Base-by-base conservation (phyloP, 1,284 basidiomycete genomes). In the Heterobasidion irregulare region DNA sequence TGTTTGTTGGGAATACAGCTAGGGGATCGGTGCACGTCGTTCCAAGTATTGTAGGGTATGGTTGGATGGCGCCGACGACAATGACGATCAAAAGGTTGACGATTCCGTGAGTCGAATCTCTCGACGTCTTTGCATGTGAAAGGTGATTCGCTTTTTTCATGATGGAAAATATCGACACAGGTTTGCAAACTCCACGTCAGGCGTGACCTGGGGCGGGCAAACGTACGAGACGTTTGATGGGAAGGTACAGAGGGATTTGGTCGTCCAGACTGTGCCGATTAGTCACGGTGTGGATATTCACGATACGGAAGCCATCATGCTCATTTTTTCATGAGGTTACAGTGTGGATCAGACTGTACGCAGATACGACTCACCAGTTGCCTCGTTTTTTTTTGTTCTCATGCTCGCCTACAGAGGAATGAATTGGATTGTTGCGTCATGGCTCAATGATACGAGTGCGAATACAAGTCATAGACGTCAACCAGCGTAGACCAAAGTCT, bases 131-230 rank as follows among this genome's bases (percentile, higher is more conserved):
- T 26, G 26, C 26, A 26, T 26, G 26, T 26, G 26, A 5, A 6
- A 6, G 4, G 26, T 26, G 26, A 6, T 4, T 26, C 5, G 4
- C 26, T 26, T 26, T 6, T 26, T 26, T 26, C 26, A 26, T 26
- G 26, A 26, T 6, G 26, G 26, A 26, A 26, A 26, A 26, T 26
- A 5, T 26, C 5, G 26, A 26, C 26, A 26, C 43, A 78, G 80
- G 35, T 74, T 79, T 59, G 80, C 82, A 15, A 80, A 84, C 60
- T 80, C 80, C 58, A 73, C 71, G 1, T 68, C 70, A 46, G 79
- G 79, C 36, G 54, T 86, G 53, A 81, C 73, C 0, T 85, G 82
- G 82, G 84, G 76, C 52, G 83, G 83, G 2, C 82, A 83, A 65
- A 80, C 75, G 3, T 86, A 80, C 56, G 84, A 86, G 65, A 86